Percentiles rank a stretch among this genome's conserved stretches.
phyloP scores from a whole-genome alignment of 441 rosid species.

The Pelargonium fulgidum region DNA sequence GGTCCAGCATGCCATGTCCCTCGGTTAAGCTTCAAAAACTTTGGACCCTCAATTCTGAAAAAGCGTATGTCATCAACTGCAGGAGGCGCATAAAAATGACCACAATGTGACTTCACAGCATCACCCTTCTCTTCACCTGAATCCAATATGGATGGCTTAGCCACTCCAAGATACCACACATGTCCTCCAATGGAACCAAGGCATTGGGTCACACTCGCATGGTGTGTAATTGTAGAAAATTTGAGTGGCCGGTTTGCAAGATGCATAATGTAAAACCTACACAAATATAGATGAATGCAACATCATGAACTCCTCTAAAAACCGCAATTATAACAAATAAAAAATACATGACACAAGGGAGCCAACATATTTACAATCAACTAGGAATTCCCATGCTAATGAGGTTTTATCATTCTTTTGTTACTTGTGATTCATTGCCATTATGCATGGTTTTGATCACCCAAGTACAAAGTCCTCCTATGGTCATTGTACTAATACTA shows the following conservation, averaged over 20 bases:
- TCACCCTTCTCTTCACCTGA: constrained; percentile 20
- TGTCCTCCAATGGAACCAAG: constrained; percentile 71
- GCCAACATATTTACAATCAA: no score
- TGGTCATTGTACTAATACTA: no score
- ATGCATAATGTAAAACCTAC: neutral
- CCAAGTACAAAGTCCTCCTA: no score
- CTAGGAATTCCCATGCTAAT: no score
- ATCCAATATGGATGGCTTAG: constrained; percentile 48
- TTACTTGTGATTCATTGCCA: no score
- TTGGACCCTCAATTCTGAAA: constrained; percentile 60
- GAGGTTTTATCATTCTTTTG: no score
- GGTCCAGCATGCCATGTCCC: constrained; percentile 95
- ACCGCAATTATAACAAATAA: no score
- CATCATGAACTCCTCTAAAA: no score
- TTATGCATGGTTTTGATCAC: no score
- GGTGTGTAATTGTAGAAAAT: constrained; percentile 59
- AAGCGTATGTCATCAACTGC: constrained; percentile 44
- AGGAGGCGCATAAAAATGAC: constrained; percentile 61
- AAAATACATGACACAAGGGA: no score
- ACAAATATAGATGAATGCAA: neutral
- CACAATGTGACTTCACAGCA: constrained; percentile 35
- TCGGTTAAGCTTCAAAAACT: constrained; percentile 49
- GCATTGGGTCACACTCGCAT: constrained; percentile 81
- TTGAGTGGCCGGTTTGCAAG: constrained; percentile 21
- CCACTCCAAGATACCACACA: constrained; percentile 77